phyloP scores from a whole-genome alignment of 225 moss, liverwort and hornwort species.

The Physcomitrellopsis africana region DNA sequence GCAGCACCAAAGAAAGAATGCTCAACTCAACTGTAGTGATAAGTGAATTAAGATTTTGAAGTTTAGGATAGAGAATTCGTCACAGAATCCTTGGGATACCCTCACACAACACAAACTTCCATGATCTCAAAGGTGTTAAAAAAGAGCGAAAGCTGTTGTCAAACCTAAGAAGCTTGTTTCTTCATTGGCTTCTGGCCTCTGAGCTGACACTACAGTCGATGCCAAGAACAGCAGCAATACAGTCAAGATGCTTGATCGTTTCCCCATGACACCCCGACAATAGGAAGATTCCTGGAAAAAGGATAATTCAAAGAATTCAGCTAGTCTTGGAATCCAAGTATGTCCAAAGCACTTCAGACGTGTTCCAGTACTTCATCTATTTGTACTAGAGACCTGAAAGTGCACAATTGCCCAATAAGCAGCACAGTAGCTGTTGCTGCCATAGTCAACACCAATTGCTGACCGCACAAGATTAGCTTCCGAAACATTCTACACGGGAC shows the following conservation, averaged over 20 bases:
- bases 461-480: too few relatives aligned
- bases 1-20: too few relatives aligned
- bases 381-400: too few relatives aligned
- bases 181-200: conserved; percentile 9
- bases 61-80: background rate
- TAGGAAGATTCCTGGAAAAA: background rate
- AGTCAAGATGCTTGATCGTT: background rate
- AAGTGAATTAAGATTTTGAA: background rate
- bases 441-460: too few relatives aligned
- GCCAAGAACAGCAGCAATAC: conserved; percentile 18
- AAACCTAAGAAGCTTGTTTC: conserved; percentile 41
- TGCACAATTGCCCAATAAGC: too few relatives aligned
- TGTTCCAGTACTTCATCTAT: too few relatives aligned
- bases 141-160: background rate
- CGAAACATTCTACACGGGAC: too few relatives aligned
- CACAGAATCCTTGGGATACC: background rate
- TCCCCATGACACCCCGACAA: conserved; percentile 18
- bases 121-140: background rate
- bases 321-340: background rate
- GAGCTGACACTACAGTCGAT: conserved; percentile 24
- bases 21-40: too few relatives aligned
- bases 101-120: background rate
- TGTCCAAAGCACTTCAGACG: background rate
- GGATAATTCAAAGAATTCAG: background rate
- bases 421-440: too few relatives aligned